Percentiles rank a stretch among this genome's conserved stretches.
These are phyloP conservation scores for Phytophthora meadii DNA, from an alignment of 352 stramenopile genomes.

Conservation along the genomic window DNA sequence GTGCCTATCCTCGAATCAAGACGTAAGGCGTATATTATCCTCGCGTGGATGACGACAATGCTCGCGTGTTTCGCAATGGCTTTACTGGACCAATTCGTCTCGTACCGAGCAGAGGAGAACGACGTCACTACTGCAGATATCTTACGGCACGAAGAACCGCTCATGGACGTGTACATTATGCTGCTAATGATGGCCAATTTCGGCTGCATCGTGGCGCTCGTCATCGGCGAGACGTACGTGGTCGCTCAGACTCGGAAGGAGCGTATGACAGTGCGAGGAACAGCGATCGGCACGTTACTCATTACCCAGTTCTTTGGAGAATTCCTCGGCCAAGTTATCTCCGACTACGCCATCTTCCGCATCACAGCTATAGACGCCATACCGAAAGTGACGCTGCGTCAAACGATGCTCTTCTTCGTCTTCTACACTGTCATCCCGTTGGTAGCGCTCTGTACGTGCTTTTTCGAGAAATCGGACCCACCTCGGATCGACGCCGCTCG, in stretches of 20 bases:
- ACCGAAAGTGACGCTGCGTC: slow-evolving; percentile 35
- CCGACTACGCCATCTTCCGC: slow-evolving; percentile 43
- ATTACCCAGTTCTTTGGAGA: slow-evolving; percentile 45
- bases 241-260: slow-evolving; percentile 49
- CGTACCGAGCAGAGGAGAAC: slow-evolving; percentile 29
- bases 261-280: slow-evolving; percentile 36
- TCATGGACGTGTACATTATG: slow-evolving; percentile 46
- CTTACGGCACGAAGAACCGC: slow-evolving; percentile 12
- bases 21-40: slow-evolving; percentile 84
- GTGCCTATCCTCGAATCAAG: slow-evolving; percentile 75
- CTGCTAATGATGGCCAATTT: slow-evolving; percentile 52
- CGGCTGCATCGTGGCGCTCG: slow-evolving; percentile 46
- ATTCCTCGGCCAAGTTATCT: slow-evolving; percentile 39
- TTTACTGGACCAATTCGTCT: slow-evolving; percentile 41
- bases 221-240: slow-evolving; percentile 54
- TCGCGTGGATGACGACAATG: slow-evolving; percentile 54
- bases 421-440: slow-evolving; percentile 55
- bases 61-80: slow-evolving; percentile 46
- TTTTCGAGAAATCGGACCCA: slow-evolving; percentile 48
- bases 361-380: slow-evolving; percentile 18
- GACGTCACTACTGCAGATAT: slow-evolving; percentile 24
- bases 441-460: slow-evolving; percentile 40
- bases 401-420: slow-evolving; percentile 41
- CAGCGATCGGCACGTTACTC: slow-evolving; percentile 41
- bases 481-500: slow-evolving; percentile 33